phyloP scores from a whole-genome alignment of 2,329 filamentous ascomycete species.

The Pseudogymnoascus sp. region DNA sequence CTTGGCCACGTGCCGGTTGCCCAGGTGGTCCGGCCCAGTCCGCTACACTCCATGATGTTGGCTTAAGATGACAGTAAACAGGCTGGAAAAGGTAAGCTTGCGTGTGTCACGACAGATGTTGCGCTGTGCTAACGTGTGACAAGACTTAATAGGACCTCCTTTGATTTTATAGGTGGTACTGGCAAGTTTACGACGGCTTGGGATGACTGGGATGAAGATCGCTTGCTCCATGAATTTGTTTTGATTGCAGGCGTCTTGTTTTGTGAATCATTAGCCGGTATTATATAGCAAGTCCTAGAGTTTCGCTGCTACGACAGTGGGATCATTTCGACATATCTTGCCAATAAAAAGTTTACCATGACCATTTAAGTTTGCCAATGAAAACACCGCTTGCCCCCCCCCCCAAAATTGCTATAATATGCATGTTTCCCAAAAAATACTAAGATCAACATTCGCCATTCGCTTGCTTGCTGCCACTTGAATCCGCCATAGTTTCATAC shows the following conservation, averaged over 20 bases:
- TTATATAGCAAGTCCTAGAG: constrained; percentile 1
- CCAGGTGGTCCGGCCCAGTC: constrained; percentile 51
- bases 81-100: not conserved
- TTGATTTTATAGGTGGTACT: not conserved
- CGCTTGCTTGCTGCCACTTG: not conserved
- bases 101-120: not conserved
- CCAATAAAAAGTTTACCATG: constrained; percentile 6
- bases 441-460: not conserved
- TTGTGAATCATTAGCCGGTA: constrained; percentile 6
- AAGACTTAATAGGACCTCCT: constrained; percentile 3
- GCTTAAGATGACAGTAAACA: constrained; percentile 16
- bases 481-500: not conserved
- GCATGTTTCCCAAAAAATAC: not conserved
- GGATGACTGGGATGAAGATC: constrained; percentile 8
- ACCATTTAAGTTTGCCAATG: not conserved
- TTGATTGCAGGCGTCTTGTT: constrained; percentile 8
- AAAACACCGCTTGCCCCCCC: not conserved
- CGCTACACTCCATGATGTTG: constrained; percentile 61
- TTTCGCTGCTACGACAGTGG: not conserved
- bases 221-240: constrained; percentile 9
- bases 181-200: constrained; percentile 6
- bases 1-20: constrained; percentile 28
- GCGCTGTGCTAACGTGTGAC: not conserved
- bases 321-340: constrained; percentile 2
- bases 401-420: not conserved